A percentile compares a stretch with the other conserved stretches of the same genome.
phyloP scores from a whole-genome alignment of 495 filamentous ascomycete species.

The Neurospora pannonica region DNA sequence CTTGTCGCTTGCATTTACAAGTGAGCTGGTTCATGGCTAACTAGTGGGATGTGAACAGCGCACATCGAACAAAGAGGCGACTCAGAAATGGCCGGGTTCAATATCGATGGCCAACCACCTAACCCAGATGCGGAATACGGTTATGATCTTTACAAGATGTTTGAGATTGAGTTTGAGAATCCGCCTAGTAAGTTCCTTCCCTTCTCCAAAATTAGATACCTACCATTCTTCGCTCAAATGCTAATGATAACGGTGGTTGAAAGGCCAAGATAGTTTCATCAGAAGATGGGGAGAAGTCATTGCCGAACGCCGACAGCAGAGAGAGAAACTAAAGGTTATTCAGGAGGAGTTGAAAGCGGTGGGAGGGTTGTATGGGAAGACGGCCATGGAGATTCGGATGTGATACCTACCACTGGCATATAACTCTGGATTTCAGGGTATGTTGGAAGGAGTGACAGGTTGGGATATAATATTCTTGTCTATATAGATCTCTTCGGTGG shows the following conservation, averaged over 20 bases:
- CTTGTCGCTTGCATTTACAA: background rate
- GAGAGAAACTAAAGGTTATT: constrained; percentile 16
- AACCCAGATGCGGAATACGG: constrained; percentile 17
- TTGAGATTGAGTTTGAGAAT: constrained; percentile 31
- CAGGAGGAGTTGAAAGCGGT: constrained; percentile 20
- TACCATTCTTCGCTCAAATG: background rate
- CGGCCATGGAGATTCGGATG: constrained; percentile 15
- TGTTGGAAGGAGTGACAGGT: background rate
- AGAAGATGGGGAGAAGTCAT: constrained; percentile 28
- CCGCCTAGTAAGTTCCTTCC: constrained; percentile 17
- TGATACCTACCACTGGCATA: background rate
- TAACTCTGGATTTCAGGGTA: background rate
- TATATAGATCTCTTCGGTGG: background rate
- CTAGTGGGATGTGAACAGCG: constrained; percentile 7
- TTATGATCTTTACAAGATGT: constrained; percentile 26
- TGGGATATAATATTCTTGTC: background rate
- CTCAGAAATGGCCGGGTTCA: constrained; percentile 18
- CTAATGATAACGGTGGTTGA: background rate
- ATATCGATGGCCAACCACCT: constrained; percentile 18
- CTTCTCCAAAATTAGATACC: background rate
- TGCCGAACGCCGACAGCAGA: constrained; percentile 18
- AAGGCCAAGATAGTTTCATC: constrained; percentile 25
- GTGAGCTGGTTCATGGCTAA: background rate
- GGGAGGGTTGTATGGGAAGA: constrained; percentile 16
- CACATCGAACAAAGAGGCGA: constrained; percentile 13